phyloP scores from a whole-genome alignment of 2,329 filamentous ascomycete genomes.

The Penicillium sp. region DNA sequence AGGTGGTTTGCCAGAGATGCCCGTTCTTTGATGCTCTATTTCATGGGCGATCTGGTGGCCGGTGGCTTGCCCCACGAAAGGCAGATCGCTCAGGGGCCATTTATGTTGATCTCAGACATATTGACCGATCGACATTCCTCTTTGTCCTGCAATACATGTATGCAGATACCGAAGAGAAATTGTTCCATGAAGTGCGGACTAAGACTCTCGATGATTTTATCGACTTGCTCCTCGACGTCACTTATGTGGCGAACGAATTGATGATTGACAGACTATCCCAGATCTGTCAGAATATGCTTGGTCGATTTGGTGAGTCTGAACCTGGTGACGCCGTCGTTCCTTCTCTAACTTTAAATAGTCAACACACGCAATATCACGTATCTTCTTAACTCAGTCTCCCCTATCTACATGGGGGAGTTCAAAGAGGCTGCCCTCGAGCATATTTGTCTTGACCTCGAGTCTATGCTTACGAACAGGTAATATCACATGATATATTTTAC shows the following conservation, averaged over 20 bases:
- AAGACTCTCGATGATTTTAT: constrained; percentile 78
- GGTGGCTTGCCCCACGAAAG: constrained; percentile 75
- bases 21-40: constrained; percentile 93
- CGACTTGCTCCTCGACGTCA: constrained; percentile 86
- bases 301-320: constrained; percentile 60
- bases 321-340: neutral
- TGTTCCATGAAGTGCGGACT: constrained; percentile 76
- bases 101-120: constrained; percentile 78
- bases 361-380: constrained; percentile 81
- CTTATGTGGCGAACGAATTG: constrained; percentile 86
- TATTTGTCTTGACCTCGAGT: constrained; percentile 85
- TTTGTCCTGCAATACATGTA: constrained; percentile 83
- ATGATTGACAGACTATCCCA: constrained; percentile 92
- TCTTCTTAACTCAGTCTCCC: constrained; percentile 81
- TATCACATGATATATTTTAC: neutral
- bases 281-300: constrained; percentile 82
- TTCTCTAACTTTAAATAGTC: constrained; percentile 33
- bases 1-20: constrained; percentile 77
- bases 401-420: constrained; percentile 79
- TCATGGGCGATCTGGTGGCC: constrained; percentile 78
- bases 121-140: constrained; percentile 70
- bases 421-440: constrained; percentile 88
- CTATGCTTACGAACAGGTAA: constrained; percentile 81
- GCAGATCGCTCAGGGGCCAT: constrained; percentile 53
- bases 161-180: constrained; percentile 72